Percentiles rank a stretch among this genome's conserved stretches.
phyloP scores from a whole-genome alignment of 2,329 filamentous ascomycete species.

The Fusarium sp. region DNA sequence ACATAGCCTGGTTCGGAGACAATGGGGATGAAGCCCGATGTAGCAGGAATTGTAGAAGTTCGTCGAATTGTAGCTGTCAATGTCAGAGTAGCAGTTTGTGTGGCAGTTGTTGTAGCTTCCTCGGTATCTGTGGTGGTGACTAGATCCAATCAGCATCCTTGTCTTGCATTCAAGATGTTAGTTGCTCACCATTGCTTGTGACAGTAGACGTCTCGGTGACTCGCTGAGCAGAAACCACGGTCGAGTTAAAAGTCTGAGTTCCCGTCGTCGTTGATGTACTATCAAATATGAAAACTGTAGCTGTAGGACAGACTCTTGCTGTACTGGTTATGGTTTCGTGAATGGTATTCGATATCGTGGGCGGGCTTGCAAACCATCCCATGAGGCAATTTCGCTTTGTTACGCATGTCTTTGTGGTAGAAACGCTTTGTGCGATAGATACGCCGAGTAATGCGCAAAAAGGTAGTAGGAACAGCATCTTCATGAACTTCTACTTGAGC shows the following conservation, averaged over 20 bases:
- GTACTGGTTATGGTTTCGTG: not conserved
- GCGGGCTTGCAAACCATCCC: not conserved
- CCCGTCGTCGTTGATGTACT: not conserved
- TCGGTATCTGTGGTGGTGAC: not conserved
- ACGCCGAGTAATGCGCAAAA: not conserved
- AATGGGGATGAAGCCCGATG: not conserved
- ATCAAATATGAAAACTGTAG: not conserved
- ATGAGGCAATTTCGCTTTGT: not conserved
- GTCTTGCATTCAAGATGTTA: rapidly evolving
- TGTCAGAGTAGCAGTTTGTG: not conserved
- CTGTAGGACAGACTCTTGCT: not conserved
- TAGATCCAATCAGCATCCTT: not conserved
- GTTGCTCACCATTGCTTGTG: not conserved
- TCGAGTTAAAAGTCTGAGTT: not conserved
- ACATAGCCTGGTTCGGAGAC: not conserved
- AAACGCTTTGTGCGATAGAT: not conserved
- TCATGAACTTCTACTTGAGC: no score
- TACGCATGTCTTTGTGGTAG: not conserved
- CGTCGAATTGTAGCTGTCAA: not conserved
- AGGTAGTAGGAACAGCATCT: not conserved
- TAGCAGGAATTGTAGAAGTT: not conserved
- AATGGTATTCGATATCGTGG: not conserved
- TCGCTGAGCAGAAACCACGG: not conserved
- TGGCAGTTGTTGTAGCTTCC: not conserved
- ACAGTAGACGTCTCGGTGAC: not conserved